Base-by-base conservation (phyloP, 1,284 basidiomycete species). In the Paramarasmius palmivorus region DNA sequence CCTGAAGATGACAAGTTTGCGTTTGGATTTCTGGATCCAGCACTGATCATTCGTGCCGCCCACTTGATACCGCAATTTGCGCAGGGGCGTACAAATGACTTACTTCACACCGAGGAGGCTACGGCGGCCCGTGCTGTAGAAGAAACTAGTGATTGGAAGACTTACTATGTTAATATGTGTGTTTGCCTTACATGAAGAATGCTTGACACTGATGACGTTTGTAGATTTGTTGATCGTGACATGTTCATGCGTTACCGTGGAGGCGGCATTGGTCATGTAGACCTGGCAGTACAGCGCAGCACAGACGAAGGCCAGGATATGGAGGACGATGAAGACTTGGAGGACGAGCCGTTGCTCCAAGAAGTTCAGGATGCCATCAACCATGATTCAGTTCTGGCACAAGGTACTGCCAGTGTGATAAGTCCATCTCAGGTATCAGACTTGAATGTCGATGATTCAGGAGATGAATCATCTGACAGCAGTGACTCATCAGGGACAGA, bases 1-100 rank as follows among this genome's bases (percentile, higher is more conserved):
- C 46, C 55, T 4, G 58, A 52, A 0, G 47, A 41, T 19, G 60
- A 67, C 32, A 35, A 40, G 0, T 51, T 50, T 1, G 59, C 67
- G 0, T 72, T 69, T 56, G 63, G 65, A 8, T 72, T 72, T 49
- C 42, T 71, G 3, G 60, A 68, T 40, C 70, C 70, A 0, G 17
- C 36, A 0, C 45, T 62, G 1, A 54, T 71, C 26, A 56, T 70
- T 4, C 59, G 61, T 6, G 63, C 47, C 0, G 58, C 49, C 4
- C 69, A 70, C 37, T 52, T 68, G 5, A 62, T 70, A n/a, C 67
- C 65, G 14, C 59, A 55, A 1, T 68, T 67, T 49, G 23, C 29
- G 2, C 25, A 57, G 40, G 65, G 63, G 2, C 35, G 37, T 0
- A 68, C 63, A 8, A 35, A 45, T 19, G 53, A 50, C 15, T 50